Conservation (phyloP, 495 filamentous ascomycete species). For the Usnea hakonensis region DNA sequence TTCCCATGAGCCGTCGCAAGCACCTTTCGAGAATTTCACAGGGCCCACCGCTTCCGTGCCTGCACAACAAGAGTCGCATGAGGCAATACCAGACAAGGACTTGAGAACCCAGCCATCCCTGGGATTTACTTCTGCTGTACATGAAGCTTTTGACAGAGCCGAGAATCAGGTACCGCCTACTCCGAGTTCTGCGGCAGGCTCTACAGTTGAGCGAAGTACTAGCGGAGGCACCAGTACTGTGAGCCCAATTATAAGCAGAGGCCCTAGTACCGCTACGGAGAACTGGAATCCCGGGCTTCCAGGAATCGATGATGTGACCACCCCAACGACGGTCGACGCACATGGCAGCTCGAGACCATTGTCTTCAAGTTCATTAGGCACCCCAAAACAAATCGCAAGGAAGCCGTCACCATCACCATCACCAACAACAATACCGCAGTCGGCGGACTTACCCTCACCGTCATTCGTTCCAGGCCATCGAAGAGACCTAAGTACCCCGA, state of each 20-base stretch:
- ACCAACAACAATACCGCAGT: constrained; percentile 21
- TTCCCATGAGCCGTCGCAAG: background rate
- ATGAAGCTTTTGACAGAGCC: constrained; percentile 57
- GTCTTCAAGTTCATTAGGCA: constrained; percentile 13
- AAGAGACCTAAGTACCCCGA: constrained; percentile 54
- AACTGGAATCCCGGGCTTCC: constrained; percentile 20
- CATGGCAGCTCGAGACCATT: constrained; percentile 28
- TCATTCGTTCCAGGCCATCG: constrained; percentile 51
- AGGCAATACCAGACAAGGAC: constrained; percentile 16
- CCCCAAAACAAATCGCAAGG: constrained; percentile 23
- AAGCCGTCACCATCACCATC: constrained; percentile 32
- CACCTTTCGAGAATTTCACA: background rate
- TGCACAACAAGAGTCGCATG: constrained; percentile 18
- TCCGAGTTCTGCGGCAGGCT: constrained; percentile 42
- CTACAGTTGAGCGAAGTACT: constrained; percentile 49
- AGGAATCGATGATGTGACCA: constrained; percentile 35
- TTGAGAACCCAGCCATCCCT: constrained; percentile 50
- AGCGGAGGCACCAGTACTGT: constrained; percentile 59
- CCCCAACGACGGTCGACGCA: constrained; percentile 53
- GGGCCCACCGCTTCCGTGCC: background rate
- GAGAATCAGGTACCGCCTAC: constrained; percentile 47
- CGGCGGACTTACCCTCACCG: constrained; percentile 18
- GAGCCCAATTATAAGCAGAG: constrained; percentile 59
- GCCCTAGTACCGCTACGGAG: constrained; percentile 34
- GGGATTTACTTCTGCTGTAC: constrained; percentile 59